Evolutionary conservation across 257 asterid genomes (phyloP), one percentile per base, ranked within the genome.

Genomic region (Asclepias syriaca): DNA sequence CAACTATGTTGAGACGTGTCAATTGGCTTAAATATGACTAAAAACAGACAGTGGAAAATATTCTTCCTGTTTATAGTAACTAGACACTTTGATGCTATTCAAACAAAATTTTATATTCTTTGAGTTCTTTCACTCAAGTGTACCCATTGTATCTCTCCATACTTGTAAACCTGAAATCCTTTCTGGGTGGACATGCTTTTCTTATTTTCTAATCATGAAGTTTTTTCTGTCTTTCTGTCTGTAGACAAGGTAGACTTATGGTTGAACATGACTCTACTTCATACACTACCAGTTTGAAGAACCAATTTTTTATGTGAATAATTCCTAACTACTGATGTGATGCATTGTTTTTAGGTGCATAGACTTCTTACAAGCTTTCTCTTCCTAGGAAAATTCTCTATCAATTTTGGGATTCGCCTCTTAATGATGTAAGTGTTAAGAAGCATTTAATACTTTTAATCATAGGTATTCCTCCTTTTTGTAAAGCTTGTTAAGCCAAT

Each of bases 351-450:
- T 68, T 89, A 95, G 99, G 85, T 92, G 70, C 88, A 96, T 92
- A 87, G 96, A 61, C 83, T 90, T 71, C 59, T 95, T 45, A 84
- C 99, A 53, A 88, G 84, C 79, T 92, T 92, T 83, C 90, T 95
- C 78, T 94, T 88, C 77, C 96, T 95, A 13, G 99, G 98, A 3
- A 77, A 74, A 59, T 95, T 95, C 74, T 95, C 99, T 5, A 84
- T 95, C 82, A 95, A 95, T 81, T 95, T 95, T 75, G 99, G 93
- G 77, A 95, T 95, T 77, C 99, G 99, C 80, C 97, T 95, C 78
- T 77, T 95, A 66, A 92, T 95, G 99, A 87, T 95, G 99, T 95
- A 88, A 64, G 99, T 78, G 54, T 74, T 46, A 73, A 61, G 37
- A 32, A 70, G 19, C 18, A 34, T 75, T 46, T 51, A 16, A 15